Base-by-base conservation (phyloP, 257 asterid species). In the Craterostigma plantagineum region DNA sequence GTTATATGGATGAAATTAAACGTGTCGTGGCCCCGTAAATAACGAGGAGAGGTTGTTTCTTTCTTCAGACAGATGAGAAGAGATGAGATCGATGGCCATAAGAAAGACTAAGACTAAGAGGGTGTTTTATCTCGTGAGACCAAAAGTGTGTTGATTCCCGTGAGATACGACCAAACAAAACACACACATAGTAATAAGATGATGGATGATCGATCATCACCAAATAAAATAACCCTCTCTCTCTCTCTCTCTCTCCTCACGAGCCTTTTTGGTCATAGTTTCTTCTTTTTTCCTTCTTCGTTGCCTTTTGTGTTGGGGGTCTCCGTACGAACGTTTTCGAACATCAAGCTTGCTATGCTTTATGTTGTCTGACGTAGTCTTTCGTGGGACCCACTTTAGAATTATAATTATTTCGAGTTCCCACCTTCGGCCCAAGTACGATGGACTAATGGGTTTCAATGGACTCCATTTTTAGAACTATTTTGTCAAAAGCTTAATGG, bases 151-250 rank as follows among this genome's bases (percentile, higher is more conserved):
- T 16, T 53, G 15, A 46, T 55, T 27, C 54, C 61, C 61, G 61
- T 55, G 61, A 55, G 33, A 48, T 35, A 30, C 23, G 18, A 52
- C 50, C 58, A 52, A 43, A 52, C 39, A 12, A 27, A 7, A 45
- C 43, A 48, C 52, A 35, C 43, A 48, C 15, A 34, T n/a, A 47
- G n/a, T 23, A 23, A 2, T 2, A 2, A 23, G 4, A 23, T 6
- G 6, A 6, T 40, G 4, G 15, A 7, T 14, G 37, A 16, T 18
- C 4, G n/a, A 10, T 38, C 38, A 8, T n/a, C n/a, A n/a, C n/a
- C n/a, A n/a, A n/a, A n/a, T n/a, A n/a, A n/a, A n/a, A n/a, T n/a
- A n/a, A n/a, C n/a, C n/a, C n/a, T n/a, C n/a, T n/a, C n/a, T n/a
- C n/a, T n/a, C n/a, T n/a, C n/a, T n/a, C n/a, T n/a, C n/a, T n/a